These are phyloP conservation scores for Neurospora pannonica DNA, from an alignment of 495 filamentous ascomycete genomes.

Conservation along the genomic window DNA sequence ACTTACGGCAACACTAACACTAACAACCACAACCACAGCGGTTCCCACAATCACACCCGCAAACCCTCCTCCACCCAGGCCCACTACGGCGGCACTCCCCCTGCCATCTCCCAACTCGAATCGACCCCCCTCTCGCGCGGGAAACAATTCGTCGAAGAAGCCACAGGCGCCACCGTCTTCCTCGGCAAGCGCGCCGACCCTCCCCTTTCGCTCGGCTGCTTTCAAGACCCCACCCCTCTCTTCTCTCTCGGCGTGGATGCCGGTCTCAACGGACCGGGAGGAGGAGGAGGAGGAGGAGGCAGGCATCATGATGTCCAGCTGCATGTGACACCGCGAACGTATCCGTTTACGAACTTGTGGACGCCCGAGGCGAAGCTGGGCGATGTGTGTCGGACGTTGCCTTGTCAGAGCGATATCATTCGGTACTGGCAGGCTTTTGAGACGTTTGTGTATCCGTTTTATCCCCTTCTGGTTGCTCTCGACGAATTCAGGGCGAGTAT, in stretches of 20 bases:
- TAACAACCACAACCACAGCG: background rate
- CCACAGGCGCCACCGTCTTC: background rate
- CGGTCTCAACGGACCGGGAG: background rate
- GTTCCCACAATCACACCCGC: background rate
- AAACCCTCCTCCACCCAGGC: background rate
- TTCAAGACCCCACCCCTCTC: background rate
- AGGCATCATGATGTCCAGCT: background rate
- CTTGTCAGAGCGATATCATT: background rate
- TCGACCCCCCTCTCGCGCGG: background rate
- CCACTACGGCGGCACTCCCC: background rate
- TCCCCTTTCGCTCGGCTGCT: background rate
- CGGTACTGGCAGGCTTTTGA: slow-evolving; percentile 3
- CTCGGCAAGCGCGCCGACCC: background rate
- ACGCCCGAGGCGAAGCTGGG: background rate
- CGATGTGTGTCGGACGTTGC: background rate
- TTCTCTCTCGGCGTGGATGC: background rate
- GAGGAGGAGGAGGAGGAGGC: background rate
- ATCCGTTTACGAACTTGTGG: background rate
- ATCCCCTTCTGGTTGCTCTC: background rate
- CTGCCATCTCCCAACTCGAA: background rate
- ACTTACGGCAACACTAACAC: background rate
- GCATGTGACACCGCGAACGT: background rate
- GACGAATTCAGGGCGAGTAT: background rate
- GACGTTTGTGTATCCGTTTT: slow-evolving; percentile 1
- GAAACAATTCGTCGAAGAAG: background rate